phyloP scores from a whole-genome alignment of 371 early-diverging fungal genomes.

The Syncephalastrum contaminatum region DNA sequence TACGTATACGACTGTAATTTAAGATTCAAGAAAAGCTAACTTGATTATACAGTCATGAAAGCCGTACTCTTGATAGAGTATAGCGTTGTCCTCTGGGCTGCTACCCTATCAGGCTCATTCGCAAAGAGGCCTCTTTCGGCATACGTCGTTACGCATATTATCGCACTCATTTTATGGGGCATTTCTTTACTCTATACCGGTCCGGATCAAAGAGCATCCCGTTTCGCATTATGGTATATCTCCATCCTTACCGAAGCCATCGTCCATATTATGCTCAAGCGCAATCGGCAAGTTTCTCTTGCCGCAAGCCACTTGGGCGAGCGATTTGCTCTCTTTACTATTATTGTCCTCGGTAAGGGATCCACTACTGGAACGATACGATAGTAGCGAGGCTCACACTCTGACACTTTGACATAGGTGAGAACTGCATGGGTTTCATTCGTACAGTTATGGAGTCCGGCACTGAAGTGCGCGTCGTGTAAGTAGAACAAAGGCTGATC shows the following conservation, averaged over 20 bases:
- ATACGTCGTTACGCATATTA: slow-evolving; percentile 38
- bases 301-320: slow-evolving; percentile 60
- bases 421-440: slow-evolving; percentile 53
- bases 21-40: background rate
- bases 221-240: slow-evolving; percentile 51
- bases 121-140: slow-evolving; percentile 24
- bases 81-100: slow-evolving; percentile 25
- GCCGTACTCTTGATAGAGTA: slow-evolving; percentile 40
- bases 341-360: slow-evolving; percentile 50
- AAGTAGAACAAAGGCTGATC: slow-evolving; percentile 11
- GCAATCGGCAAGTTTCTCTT: slow-evolving; percentile 50
- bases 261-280: slow-evolving; percentile 42
- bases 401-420: slow-evolving; percentile 19
- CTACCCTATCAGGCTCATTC: slow-evolving; percentile 22
- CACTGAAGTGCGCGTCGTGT: slow-evolving; percentile 32
- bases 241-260: slow-evolving; percentile 48
- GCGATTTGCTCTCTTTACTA: slow-evolving; percentile 56
- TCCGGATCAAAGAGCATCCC: slow-evolving; percentile 16
- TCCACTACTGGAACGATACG: background rate
- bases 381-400: background rate
- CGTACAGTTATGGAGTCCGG: slow-evolving; percentile 37
- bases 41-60: slow-evolving; percentile 35
- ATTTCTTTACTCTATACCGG: slow-evolving; percentile 31
- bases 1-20: slow-evolving; percentile 9
- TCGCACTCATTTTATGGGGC: slow-evolving; percentile 54